Base-by-base conservation (phyloP, 2,329 filamentous ascomycete species). In the Aspergillus bombycis region DNA sequence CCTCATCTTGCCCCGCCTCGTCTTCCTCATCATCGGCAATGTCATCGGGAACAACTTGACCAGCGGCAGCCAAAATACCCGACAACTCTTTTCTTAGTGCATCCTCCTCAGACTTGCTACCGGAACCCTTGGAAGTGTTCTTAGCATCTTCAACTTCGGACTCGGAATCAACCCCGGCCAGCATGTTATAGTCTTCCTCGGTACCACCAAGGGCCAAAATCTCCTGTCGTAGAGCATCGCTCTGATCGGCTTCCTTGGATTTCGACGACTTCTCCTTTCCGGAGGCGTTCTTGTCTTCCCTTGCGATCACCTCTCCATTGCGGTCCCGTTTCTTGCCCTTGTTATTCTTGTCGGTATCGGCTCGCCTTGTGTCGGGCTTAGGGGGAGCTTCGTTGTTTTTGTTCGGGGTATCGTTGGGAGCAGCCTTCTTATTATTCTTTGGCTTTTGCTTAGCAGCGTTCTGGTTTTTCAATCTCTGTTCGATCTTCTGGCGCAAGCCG, bases 161-260 rank as follows among this genome's bases (percentile, higher is more conserved):
- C 52, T 81, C 81, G 0, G 82, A 83, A 52, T 78, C 75, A 23
- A 79, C 72, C 58, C 73, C 79, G 26, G 76, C 80, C 62, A 84
- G 69, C 28, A 84, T 70, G 54, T 82, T 78, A 61, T 82, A 72
- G 66, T 84, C 81, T 58, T 84, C 82, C 67, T 82, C 75, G n/a
- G 78, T 82, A 55, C 82, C 82, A 36, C 82, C 82, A 58, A 84
- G 76, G 6, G 77, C 78, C 64, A 81, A 64, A 64, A 84, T 80
- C 64, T 83, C 81, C 63, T 78, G 74, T 56, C 78, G 73, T 45
- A 83, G 71, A 41, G 71, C 69, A 66, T 78, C 73, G 38, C 75
- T 70, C 4, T 68, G 65, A 10, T 68, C 66, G 19, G 67, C 62
- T 45, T 70, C 69, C 53, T 66, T 66, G 8, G 65, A 57, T 23